phyloP scores from a whole-genome alignment of 441 rosid genomes.

The Croton laevigatus region DNA sequence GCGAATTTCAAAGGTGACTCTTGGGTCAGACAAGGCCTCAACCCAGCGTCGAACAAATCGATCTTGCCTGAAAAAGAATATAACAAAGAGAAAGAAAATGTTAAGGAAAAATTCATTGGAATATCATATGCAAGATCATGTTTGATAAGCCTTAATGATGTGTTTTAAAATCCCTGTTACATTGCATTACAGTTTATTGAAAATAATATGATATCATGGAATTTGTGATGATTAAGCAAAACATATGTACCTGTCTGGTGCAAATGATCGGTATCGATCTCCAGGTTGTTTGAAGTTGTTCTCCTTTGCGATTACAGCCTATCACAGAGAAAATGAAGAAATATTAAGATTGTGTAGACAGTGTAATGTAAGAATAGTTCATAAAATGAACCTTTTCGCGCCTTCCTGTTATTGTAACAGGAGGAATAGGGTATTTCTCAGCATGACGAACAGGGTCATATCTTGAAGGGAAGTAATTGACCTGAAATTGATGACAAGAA shows the following conservation, averaged over 20 bases:
- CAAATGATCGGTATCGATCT: slow-evolving; percentile 73
- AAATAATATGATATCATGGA: not conserved
- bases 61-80: slow-evolving; percentile 56
- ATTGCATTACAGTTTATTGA: too few species aligned
- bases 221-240: not conserved
- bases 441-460: slow-evolving; percentile 76
- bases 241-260: slow-evolving; percentile 60
- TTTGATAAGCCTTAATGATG: too few species aligned
- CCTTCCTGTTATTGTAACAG: slow-evolving; percentile 49
- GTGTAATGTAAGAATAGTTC: not conserved
- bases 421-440: slow-evolving; percentile 51
- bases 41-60: slow-evolving; percentile 72
- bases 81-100: slow-evolving; percentile 6
- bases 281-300: slow-evolving; percentile 96
- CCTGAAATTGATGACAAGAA: slow-evolving; percentile 43
- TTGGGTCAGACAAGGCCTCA: slow-evolving; percentile 68
- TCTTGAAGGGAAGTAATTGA: slow-evolving; percentile 92
- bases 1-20: slow-evolving; percentile 77
- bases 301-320: slow-evolving; percentile 77
- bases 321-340: slow-evolving; percentile 1
- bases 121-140: not conserved
- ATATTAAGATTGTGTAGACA: not conserved
- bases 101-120: not conserved
- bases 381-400: slow-evolving; percentile 68
- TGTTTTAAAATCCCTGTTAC: too few species aligned